Conservation (phyloP, 441 rosid genomes). For the Pelargonium australe region DNA sequence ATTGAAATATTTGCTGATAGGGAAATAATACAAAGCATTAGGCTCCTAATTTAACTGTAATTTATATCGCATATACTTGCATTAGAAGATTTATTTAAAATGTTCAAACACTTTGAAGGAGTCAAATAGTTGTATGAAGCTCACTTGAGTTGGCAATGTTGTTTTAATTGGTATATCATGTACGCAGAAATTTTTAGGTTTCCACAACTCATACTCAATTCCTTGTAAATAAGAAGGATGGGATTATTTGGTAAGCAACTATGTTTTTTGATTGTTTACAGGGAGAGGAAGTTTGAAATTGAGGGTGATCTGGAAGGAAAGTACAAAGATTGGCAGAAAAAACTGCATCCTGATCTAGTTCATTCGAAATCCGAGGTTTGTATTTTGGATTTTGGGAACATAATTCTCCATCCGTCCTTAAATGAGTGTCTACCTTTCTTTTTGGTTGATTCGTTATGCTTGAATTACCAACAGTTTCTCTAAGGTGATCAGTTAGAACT, state of each 20-base stretch:
- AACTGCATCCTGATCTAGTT: conserved; percentile 93
- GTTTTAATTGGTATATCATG: no score
- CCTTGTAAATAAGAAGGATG: background rate
- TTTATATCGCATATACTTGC: no score
- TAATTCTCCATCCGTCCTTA: background rate
- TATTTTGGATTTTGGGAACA: background rate
- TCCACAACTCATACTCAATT: no score
- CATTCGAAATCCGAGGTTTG: conserved; percentile 82
- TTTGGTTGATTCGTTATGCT: background rate
- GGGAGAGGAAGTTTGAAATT: conserved; percentile 60
- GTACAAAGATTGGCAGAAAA: conserved; percentile 88
- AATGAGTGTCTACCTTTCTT: background rate
- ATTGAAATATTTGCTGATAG: no score
- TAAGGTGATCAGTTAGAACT: background rate
- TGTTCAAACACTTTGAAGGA: no score
- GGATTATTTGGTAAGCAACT: background rate
- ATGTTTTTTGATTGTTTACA: conserved; percentile 15
- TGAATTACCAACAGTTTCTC: no score
- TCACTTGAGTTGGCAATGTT: no score
- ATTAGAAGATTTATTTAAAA: no score
- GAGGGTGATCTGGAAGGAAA: conserved; percentile 55
- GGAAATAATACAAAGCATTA: no score
- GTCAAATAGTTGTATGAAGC: no score
- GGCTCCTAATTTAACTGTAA: no score
- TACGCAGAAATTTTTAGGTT: no score